Conservation (phyloP, 441 rosid species). For the Brassica hybrid region DNA sequence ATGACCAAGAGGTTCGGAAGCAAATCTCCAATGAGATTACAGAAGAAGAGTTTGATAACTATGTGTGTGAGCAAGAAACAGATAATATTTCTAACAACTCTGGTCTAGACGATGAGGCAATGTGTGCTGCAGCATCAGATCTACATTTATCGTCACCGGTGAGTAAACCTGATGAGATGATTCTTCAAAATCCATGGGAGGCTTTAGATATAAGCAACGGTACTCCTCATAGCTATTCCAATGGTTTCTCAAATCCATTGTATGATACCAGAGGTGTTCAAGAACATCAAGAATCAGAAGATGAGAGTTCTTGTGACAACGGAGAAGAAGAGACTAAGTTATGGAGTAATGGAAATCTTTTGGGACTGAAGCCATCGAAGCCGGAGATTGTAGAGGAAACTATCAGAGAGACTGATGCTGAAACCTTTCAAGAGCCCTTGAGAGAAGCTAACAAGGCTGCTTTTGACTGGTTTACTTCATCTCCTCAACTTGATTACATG, state of each 20-base stretch:
- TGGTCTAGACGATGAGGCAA: slow-evolving; percentile 9
- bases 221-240: slow-evolving; percentile 53
- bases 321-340: slow-evolving; percentile 46
- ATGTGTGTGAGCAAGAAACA: slow-evolving; percentile 12
- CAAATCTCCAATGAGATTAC: slow-evolving; percentile 32
- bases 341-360: slow-evolving; percentile 88
- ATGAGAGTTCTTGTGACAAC: slow-evolving; percentile 44
- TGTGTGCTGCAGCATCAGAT: slow-evolving; percentile 40
- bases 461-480: slow-evolving; percentile 61
- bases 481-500: slow-evolving; percentile 92
- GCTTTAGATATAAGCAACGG: slow-evolving; percentile 51
- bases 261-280: slow-evolving; percentile 34
- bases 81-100: slow-evolving; percentile 6
- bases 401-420: slow-evolving; percentile 38
- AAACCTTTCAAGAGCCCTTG: slow-evolving; percentile 35
- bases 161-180: slow-evolving; percentile 38
- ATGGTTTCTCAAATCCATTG: slow-evolving; percentile 45
- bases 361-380: slow-evolving; percentile 84
- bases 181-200: slow-evolving; percentile 34
- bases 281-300: slow-evolving; percentile 54
- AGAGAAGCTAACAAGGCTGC: slow-evolving; percentile 44
- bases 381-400: slow-evolving; percentile 56
- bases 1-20: slow-evolving; percentile 58
- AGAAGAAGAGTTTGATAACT: slow-evolving; percentile 18
- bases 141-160: slow-evolving; percentile 33